Conservation (phyloP, 768 basidiomycete species). For the Tricholoma matsutake region DNA sequence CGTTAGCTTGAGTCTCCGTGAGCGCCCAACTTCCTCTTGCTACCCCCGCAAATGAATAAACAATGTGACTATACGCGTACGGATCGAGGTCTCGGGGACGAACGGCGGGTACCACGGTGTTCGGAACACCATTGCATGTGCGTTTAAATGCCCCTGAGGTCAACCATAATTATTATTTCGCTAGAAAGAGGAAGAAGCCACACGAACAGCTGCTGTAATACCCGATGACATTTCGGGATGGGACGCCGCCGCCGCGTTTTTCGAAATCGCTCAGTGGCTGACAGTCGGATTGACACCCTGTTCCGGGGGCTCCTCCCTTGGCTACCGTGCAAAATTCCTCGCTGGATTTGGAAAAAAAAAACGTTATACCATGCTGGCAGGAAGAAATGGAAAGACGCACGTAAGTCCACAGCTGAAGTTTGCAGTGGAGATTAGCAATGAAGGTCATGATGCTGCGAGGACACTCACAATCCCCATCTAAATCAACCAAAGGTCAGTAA, state of each 20-base stretch:
- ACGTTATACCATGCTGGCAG: background rate
- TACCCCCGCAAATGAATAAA: background rate
- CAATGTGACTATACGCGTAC: background rate
- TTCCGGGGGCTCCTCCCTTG: background rate
- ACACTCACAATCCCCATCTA: background rate
- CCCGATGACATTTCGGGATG: slow-evolving; percentile 4
- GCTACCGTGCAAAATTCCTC: background rate
- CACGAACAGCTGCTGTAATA: slow-evolving; percentile 8
- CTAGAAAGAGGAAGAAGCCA: background rate
- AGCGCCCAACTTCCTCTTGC: background rate
- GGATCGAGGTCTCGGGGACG: background rate
- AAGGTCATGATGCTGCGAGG: background rate
- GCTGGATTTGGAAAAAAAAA: background rate
- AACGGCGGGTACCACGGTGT: background rate
- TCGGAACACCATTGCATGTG: background rate
- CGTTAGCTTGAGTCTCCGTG: slow-evolving; percentile 6
- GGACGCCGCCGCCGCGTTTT: background rate
- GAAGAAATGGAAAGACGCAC: background rate
- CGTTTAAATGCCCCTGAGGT: background rate
- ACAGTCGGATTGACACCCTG: background rate
- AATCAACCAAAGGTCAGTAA: background rate
- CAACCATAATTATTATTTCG: background rate
- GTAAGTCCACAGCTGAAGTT: background rate
- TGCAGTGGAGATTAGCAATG: background rate
- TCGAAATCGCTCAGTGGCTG: slow-evolving; percentile 1